Base-by-base conservation (phyloP, 2,329 filamentous ascomycete genomes). In the Fusarium sp. region DNA sequence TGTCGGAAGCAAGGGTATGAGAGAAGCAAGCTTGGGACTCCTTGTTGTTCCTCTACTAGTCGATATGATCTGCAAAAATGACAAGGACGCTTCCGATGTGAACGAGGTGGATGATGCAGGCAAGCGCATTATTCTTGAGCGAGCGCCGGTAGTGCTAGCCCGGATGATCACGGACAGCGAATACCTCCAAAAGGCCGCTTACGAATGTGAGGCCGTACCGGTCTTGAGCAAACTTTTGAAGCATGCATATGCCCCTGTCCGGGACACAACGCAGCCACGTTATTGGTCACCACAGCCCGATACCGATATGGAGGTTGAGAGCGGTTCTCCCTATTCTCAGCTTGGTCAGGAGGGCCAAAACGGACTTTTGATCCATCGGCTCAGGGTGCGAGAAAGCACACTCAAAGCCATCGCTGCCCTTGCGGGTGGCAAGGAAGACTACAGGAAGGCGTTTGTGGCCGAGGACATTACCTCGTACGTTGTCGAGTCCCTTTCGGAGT, bases 401-500 rank as follows among this genome's bases (percentile, higher is more conserved):
- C 81, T 98, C 16, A 90, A 90, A 74, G 93, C 93, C 2, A 82
- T 98, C 61, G 92, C 92, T n/a, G 91, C 93, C 2, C 83, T 98
- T 55, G 89, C 92, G 2, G 88, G 92, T 3, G 90, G 91, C 72
- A 93, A 93, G 74, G 93, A 98, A 72, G 88, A 91, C 23, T 93
- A 95, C 75, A 87, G 94, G 44, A 97, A 96, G 76, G 85, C 87
- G 0, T 87, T 98, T 50, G 91, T 96, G 57, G 90, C 94, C 23
- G 88, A 92, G 72, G 93, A 93, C n/a, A 87, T 92, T 54, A 85
- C 97, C 46, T 86, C 89, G 1, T 93, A 91, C 76, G 90, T 98
- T 56, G 90, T 96, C 42, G 92, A 97, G 73, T 96, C 93, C 0
- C 85, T 98, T 46, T 80, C 76, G 2, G 79, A 81, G 58, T 89